Evolutionary conservation across 1,284 basidiomycete species (phyloP).

Genomic region (Boletellus dicymbophilus): DNA sequence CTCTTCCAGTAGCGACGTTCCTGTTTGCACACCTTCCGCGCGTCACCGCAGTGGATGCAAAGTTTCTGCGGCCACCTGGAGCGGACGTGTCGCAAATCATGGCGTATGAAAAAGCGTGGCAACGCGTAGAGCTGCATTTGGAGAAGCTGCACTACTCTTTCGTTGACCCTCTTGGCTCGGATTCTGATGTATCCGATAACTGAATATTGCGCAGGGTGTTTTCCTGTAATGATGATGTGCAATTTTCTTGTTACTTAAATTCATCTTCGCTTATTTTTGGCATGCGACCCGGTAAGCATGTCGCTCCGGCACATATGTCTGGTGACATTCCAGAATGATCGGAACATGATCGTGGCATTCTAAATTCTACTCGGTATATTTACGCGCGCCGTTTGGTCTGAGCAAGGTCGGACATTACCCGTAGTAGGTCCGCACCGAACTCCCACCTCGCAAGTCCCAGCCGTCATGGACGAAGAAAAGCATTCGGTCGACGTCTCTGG

Average conservation of each 20-base stretch:
- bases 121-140: neutral
- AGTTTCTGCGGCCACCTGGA: slow-evolving; percentile 4
- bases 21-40: slow-evolving; percentile 9
- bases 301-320: too few relatives aligned
- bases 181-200: neutral
- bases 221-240: too few relatives aligned
- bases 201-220: neutral
- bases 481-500: neutral
- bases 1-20: slow-evolving; percentile 16
- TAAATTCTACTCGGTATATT: too few relatives aligned
- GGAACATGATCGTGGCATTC: too few relatives aligned
- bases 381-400: too few relatives aligned
- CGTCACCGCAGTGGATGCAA: slow-evolving; percentile 3
- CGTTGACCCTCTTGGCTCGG: neutral
- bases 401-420: too few relatives aligned
- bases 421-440: too few relatives aligned
- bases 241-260: too few relatives aligned
- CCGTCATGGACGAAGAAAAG: slow-evolving; percentile 26
- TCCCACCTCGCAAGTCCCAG: neutral
- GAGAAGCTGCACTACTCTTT: neutral
- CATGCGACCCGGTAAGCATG: too few relatives aligned
- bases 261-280: too few relatives aligned
- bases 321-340: too few relatives aligned
- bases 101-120: slow-evolving; percentile 5
- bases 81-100: neutral